Base-by-base conservation (phyloP, 2,329 filamentous ascomycete species). In the Lasiodiplodia citricola region DNA sequence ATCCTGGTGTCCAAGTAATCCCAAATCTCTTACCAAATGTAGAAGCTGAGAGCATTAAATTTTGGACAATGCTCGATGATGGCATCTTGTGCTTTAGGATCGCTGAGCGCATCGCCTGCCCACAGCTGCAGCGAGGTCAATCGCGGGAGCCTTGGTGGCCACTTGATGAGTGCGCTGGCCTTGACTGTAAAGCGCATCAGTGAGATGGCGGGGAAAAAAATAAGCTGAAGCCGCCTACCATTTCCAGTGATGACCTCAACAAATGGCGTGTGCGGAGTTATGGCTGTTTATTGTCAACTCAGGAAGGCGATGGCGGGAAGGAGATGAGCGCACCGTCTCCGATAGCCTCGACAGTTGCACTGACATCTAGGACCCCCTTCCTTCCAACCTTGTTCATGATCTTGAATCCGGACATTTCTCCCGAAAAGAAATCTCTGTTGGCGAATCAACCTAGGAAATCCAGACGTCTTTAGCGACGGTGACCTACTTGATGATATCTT, bases 11-110 rank as follows among this genome's bases (percentile, higher is more conserved):
- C n/a, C 25, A 23, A 38, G 74, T 64, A 73, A 80, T 13, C 11
- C 10, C 21, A 50, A 11, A 16, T 54, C 2, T n/a, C 66, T 35
- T 44, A 68, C 84, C 84, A 87, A 52, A 76, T 81, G 70, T 85
- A 89, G 67, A 91, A 87, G 31, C 83, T 86, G 25, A 93, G 77
- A 50, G 86, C 84, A 54, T 83, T 83, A 72, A 93, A 90, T 10
- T 85, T 80, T 2, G 87, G 87, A 72, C 90, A 93, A 72, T 86
- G 81, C 28, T 83, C 75, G 28, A 83, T 81, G 58, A 93, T 86
- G 3, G 87, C 83, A 14, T 80, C 79, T 38, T 86, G 78, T 0
- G 84, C 85, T 2, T 85, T 83, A 67, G 86, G 83, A 63, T 86
- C 80, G 51, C 83, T 85, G 1, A 93, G 82, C 11, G 87, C 84